Evolutionary conservation across 1,284 basidiomycete species (phyloP), one percentile per base, ranked within the genome.

Genomic region (Ceratobasidium papillatum): DNA sequence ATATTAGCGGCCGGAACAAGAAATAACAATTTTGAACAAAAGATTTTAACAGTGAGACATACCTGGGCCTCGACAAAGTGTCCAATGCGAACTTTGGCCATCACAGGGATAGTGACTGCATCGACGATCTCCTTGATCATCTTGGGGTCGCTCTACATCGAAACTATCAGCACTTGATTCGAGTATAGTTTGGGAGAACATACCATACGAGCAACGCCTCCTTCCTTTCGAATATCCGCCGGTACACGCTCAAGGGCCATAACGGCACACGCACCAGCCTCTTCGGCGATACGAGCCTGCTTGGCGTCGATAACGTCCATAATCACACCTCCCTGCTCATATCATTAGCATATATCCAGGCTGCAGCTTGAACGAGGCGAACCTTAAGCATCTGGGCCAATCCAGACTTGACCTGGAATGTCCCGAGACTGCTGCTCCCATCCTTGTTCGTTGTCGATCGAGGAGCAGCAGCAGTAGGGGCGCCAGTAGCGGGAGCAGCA

Each of bases 111-210:
- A 30, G 94, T 96, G 59, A 97, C 94, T 36, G 94, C 89, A 74
- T 91, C 92, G 78, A 95, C 92, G 82, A 98, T 98, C 81, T 94
- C 89, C 83, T 98, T 98, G 87, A 99, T 99, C 93, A 99, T 95
- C 75, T 90, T 86, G 11, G 96, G 96, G 84, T 98, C 96, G 81
- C 94, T 95, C 94, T 95, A 80, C 41, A 4, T 45, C 3, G 9
- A 58, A 34, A 63, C 34, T 17, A 41, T 43, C 11, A 73, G 14
- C 38, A 56, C 30, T 43, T 25, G 43, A 32, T 14, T n/a, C 30
- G 78, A 54, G 30, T 38, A 65, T 56, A 47, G 32, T 66, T n/a
- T 58, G 14, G 34, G 64, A 51, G 65, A 51, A 79, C 79, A 78
- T 79, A 94, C 94, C 96, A 98, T 98, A 76, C 96, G 87, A 1